Conservation (phyloP, 2,329 filamentous ascomycete genomes). For the Sarocladium strictum region DNA sequence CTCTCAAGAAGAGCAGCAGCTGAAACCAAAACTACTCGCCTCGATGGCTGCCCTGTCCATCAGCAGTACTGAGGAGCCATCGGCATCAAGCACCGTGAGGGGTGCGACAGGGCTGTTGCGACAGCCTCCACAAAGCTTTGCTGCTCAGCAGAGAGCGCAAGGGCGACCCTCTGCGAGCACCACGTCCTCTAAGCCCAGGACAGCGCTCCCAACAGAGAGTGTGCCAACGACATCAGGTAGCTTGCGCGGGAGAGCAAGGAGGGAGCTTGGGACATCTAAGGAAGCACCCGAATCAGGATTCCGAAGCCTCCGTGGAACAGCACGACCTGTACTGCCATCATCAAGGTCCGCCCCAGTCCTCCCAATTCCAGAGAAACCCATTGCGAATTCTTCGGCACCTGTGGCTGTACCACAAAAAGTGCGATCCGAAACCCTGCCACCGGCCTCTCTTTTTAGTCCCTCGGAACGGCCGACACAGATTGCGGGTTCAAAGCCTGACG, state of each 20-base stretch:
- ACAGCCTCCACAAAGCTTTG: slow-evolving; percentile 58
- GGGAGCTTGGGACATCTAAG: slow-evolving; percentile 13
- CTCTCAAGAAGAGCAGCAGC: slow-evolving; percentile 22
- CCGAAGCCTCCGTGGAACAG: slow-evolving; percentile 23
- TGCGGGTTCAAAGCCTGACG: slow-evolving; percentile 49
- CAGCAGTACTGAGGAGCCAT: slow-evolving; percentile 15
- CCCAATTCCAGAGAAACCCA: slow-evolving; percentile 24
- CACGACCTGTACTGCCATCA: slow-evolving; percentile 21
- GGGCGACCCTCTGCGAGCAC: slow-evolving; percentile 32
- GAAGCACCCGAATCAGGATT: slow-evolving; percentile 17
- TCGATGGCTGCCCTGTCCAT: slow-evolving; percentile 18
- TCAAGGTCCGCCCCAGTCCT: slow-evolving; percentile 21
- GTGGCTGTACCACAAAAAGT: slow-evolving; percentile 20
- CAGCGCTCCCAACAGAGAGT: slow-evolving; percentile 16
- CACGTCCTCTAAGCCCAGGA: slow-evolving; percentile 19
- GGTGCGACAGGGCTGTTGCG: slow-evolving; percentile 39
- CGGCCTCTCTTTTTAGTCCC: slow-evolving; percentile 49
- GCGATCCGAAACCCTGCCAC: slow-evolving; percentile 25
- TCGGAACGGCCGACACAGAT: slow-evolving; percentile 45
- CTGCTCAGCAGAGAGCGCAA: slow-evolving; percentile 58
- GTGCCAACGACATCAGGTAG: slow-evolving; percentile 22
- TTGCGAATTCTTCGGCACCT: slow-evolving; percentile 20
- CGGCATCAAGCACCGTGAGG: slow-evolving; percentile 29
- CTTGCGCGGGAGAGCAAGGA: slow-evolving; percentile 21
- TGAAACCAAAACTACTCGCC: slow-evolving; percentile 25